Base-by-base conservation (phyloP, 2,329 filamentous ascomycete species). In the Rhynchosporium secalis region DNA sequence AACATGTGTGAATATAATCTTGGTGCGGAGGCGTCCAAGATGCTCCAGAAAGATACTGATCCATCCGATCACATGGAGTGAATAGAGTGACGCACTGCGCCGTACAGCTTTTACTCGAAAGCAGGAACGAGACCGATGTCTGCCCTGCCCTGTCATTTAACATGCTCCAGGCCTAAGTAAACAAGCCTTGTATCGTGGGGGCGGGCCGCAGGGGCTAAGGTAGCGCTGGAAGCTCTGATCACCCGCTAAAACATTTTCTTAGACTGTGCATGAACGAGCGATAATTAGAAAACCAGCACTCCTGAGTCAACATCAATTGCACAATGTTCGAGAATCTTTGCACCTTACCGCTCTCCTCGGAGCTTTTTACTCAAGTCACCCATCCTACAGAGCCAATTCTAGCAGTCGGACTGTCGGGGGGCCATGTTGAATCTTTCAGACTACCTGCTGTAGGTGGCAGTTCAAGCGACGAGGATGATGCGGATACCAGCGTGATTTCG, bases 361-460 rank as follows among this genome's bases (percentile, higher is more conserved):
- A 98, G 73, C 82, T 99, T 71, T 98, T 99, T 78, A 78, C 91
- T 1, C 92, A 96, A 76, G 90, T 89, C 12, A 80, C 96, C 26
- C 95, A 99, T 74, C 93, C 95, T 1, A 84, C 83, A 0, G 86
- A 93, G 74, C 91, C 94, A 13, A 79, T 99, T 56, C 81, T 99
- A 65, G 90, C 92, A 0, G 90, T 96, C 54, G 95, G 95, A 15
- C 83, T 97, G 31, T 87, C 90, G 15, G 89, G 84, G 60, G 94
- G 94, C 63, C 91, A 95, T 75, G 92, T 98, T 66, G 85, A 96
- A 75, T 90, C 88, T 47, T 93, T 92, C 72, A 86, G 89, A 55
- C 81, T 98, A 5, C 86, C 88, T 0, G 76, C 81, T 38, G 75
- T 79, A 40, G 79, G 77, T 58, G 77, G 77, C 47, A 79, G 79